Evolutionary conservation across 495 filamentous ascomycete species (phyloP).

Genomic region (Aspergillus asperescens): DNA sequence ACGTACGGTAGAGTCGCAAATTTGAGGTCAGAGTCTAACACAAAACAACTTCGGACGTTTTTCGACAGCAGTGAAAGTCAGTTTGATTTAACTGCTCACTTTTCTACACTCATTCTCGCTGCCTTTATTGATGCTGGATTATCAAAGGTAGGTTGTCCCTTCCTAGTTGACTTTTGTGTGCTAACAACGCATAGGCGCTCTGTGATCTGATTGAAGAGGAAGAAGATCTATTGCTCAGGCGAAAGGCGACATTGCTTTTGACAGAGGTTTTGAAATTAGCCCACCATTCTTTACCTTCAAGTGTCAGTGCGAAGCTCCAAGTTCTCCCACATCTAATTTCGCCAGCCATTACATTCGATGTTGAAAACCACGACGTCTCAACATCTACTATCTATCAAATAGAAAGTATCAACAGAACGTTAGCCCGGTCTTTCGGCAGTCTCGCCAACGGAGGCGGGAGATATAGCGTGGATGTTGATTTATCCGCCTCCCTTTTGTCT

Average conservation of each 20-base stretch:
- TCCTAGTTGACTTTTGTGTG: not conserved
- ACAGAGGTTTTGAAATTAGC: conserved; percentile 87
- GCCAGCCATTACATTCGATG: conserved; percentile 63
- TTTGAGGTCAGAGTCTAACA: conserved; percentile 61
- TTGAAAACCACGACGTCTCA: conserved; percentile 69
- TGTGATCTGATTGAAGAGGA: conserved; percentile 63
- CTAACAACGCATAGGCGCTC: conserved; percentile 45
- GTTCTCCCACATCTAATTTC: conserved; percentile 76
- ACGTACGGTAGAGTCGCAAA: conserved; percentile 91
- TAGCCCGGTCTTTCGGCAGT: conserved; percentile 65
- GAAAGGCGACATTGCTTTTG: conserved; percentile 84
- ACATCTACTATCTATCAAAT: conserved; percentile 92
- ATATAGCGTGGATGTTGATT: conserved; percentile 44
- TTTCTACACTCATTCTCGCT: conserved; percentile 82
- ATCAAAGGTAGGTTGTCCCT: conserved; percentile 50
- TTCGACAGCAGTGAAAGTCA: conserved; percentile 61
- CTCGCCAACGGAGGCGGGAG: conserved; percentile 35
- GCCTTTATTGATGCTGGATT: conserved; percentile 80
- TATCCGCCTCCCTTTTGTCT: conserved; percentile 37
- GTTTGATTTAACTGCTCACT: conserved; percentile 86
- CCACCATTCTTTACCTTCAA: conserved; percentile 72
- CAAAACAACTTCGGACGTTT: conserved; percentile 32
- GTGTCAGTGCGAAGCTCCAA: conserved; percentile 74
- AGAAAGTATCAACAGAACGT: conserved; percentile 89
- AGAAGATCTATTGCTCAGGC: conserved; percentile 66